phyloP scores from a whole-genome alignment of 768 basidiomycete species.

The Tremella fuciformis region DNA sequence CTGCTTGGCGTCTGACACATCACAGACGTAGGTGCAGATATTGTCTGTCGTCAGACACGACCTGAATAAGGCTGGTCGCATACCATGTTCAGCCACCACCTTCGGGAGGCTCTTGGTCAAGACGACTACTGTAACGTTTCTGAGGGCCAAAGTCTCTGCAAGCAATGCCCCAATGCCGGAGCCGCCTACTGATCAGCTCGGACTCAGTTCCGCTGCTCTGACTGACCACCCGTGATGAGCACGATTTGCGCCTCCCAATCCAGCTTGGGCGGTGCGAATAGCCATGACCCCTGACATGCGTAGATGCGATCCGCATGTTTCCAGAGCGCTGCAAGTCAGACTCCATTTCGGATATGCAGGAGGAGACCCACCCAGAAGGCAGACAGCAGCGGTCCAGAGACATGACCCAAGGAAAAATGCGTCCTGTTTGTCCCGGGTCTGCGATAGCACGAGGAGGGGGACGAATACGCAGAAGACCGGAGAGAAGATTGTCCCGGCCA shows the following conservation, averaged over 20 bases:
- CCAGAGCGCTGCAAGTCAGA: constrained; percentile 59
- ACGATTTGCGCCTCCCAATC: constrained; percentile 90
- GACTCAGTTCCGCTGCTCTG: background rate
- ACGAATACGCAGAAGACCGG: constrained; percentile 81
- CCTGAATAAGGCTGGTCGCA: background rate
- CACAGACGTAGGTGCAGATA: constrained; percentile 81
- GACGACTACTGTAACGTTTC: constrained; percentile 78
- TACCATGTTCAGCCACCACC: constrained; percentile 68
- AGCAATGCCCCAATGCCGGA: constrained; percentile 86
- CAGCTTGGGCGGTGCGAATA: constrained; percentile 62
- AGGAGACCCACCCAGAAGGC: constrained; percentile 63
- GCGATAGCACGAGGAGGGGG: constrained; percentile 73
- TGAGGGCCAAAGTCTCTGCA: constrained; percentile 78
- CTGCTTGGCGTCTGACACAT: constrained; percentile 83
- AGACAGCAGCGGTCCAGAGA: constrained; percentile 62
- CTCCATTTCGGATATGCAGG: background rate
- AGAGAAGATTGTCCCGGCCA: constrained; percentile 74
- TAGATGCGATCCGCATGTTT: constrained; percentile 71
- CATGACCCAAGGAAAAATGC: constrained; percentile 58
- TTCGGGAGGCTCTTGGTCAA: constrained; percentile 74
- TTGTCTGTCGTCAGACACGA: constrained; percentile 58
- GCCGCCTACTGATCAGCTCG: constrained; percentile 59
- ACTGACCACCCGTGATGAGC: constrained; percentile 81
- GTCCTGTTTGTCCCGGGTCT: constrained; percentile 60
- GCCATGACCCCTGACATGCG: constrained; percentile 64